Evolutionary conservation across 768 basidiomycete species (phyloP), one percentile per base, ranked within the genome.

Genomic region (Cystofilobasidium bisporidii): DNA sequence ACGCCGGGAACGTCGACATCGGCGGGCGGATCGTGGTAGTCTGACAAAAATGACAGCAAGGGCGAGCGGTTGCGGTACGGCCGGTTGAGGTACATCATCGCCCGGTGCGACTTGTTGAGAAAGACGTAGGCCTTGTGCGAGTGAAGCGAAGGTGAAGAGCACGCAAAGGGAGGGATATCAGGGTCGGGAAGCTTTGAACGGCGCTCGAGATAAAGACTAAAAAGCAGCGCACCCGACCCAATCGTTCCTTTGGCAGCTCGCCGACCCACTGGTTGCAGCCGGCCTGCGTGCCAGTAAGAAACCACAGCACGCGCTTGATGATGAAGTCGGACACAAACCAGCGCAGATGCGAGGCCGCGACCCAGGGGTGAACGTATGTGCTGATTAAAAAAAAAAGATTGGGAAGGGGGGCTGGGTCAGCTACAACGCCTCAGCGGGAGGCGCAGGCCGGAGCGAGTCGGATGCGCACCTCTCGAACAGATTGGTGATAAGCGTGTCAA

Each of bases 111-210:
- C 80, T 84, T 84, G 76, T 84, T 85, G 63, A 85, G 75, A 73
- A 86, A 86, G 32, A 84, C 83, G 74, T 85, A 86, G 22, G 84
- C 84, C 65, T 66, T n/a, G n/a, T n/a, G n/a, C n/a, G n/a, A n/a
- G n/a, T n/a, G n/a, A n/a, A n/a, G n/a, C n/a, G 57, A 6, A 18
- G 36, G 36, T 36, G 36, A 58, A 26, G 2, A 30, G 28, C 28
- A 58, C 8, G 26, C 22, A 24, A 40, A 30, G 38, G n/a, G n/a
- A n/a, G n/a, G n/a, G n/a, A n/a, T n/a, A n/a, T n/a, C n/a, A n/a
- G n/a, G n/a, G n/a, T n/a, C n/a, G n/a, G n/a, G n/a, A n/a, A n/a
- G n/a, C n/a, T n/a, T n/a, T n/a, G n/a, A n/a, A 9, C n/a, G 30
- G 30, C 14, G 2, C 30, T 6, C 3, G 5, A 11, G 6, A 24